Evolutionary conservation across 164 flowering plant species (phyloP), one percentile per base, ranked within the genome.

Genomic region (Dillenia suffruticosa): DNA sequence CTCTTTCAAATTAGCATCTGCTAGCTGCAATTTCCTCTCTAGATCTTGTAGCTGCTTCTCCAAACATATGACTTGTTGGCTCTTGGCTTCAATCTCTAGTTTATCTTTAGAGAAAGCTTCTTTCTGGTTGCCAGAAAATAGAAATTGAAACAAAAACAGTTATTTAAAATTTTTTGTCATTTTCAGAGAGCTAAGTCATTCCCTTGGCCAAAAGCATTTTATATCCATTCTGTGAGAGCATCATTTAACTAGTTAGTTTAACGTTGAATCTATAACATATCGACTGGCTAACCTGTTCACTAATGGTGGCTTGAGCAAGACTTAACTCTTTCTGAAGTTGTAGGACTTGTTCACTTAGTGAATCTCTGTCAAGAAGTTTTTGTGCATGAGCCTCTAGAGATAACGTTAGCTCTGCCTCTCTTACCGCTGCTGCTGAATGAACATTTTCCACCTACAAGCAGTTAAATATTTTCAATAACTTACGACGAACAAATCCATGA

Each of bases 31-130:
- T 68, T 80, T 85, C 71, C 75, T 79, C 71, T 88, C 77, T 14
- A 88, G 82, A 46, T 88, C 93, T 68, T 81, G 81, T 15, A 88
- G 57, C 66, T 82, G 83, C 54, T 80, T 76, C 70, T 80, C 80
- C 1, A 88, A 65, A 59, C 72, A 64, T 26, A 44, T 5, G 49
- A 78, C 66, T 67, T 84, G 77, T 60, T 84, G 71, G 44, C 62
- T 73, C 82, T 88, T 90, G 10, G 84, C 84, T 68, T 82, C 93
- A 54, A 87, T 73, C 59, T 86, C 95, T 47, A 71, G 32, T 46
- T 73, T 79, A 53, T 77, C 79, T 50, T 67, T 74, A 46, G 88
- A 80, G 63, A 65, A 54, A 44, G 73, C 74, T 67, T 82, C 83
- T 63, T 81, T 84, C 96, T 92, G 90, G 60, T 61, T 40, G 9